Percentiles rank a stretch among this genome's conserved stretches.
phyloP scores from a whole-genome alignment of 805 yeast species.

The Suhomyces tanzawaensis region DNA sequence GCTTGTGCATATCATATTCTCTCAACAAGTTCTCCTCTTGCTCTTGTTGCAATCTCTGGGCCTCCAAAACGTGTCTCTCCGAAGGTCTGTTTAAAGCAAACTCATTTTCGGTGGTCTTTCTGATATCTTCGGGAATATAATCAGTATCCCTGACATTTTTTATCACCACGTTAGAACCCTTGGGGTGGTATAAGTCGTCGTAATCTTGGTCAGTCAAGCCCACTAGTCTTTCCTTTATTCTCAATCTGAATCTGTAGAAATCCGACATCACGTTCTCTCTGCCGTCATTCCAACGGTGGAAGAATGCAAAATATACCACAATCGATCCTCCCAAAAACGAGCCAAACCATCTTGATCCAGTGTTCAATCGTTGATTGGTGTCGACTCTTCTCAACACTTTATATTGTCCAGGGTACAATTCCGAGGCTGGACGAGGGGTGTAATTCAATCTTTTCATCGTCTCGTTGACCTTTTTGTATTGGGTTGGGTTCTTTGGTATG shows the following conservation, averaged over 20 bases:
- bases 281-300: constrained; percentile 84
- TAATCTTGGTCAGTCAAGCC: constrained; percentile 60
- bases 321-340: constrained; percentile 48
- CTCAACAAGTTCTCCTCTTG: constrained; percentile 53
- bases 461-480: constrained; percentile 63
- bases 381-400: constrained; percentile 64
- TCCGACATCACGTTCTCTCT: constrained; percentile 71
- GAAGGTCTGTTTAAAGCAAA: constrained; percentile 64
- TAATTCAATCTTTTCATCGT: constrained; percentile 73
- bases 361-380: constrained; percentile 50
- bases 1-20: constrained; percentile 28
- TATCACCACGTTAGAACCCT: constrained; percentile 36
- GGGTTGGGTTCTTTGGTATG: constrained; percentile 65
- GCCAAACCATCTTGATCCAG: constrained; percentile 61
- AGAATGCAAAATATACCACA: constrained; percentile 60
- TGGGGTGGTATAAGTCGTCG: constrained; percentile 57
- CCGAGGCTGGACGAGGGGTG: constrained; percentile 74
- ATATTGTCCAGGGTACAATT: constrained; percentile 74
- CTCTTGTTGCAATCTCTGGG: constrained; percentile 66
- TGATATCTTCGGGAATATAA: constrained; percentile 40
- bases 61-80: constrained; percentile 69
- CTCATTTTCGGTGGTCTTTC: constrained; percentile 45
- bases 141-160: constrained; percentile 45
- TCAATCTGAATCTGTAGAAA: constrained; percentile 60
- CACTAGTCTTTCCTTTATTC: constrained; percentile 50